Evolutionary conservation across 2,329 filamentous ascomycete species (phyloP), one percentile per base, ranked within the genome.

Genomic region (Ascochyta pisi): DNA sequence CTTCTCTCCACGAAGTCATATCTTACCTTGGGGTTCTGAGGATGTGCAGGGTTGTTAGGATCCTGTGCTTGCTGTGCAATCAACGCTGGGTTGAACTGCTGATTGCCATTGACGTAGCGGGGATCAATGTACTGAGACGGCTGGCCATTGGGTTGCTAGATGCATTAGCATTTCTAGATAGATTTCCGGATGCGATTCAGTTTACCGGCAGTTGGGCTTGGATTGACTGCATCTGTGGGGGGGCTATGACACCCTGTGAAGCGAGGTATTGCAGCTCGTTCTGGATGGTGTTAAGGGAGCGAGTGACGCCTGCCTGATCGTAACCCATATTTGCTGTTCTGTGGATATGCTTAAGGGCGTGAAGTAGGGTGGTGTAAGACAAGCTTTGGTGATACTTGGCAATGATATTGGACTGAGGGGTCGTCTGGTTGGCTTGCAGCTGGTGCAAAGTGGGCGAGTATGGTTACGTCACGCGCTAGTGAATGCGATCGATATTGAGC

Each of bases 31-130:
- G 62, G 58, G 55, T 66, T 58, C 10, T 45, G 26, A 2, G 60
- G 62, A 50, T 66, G 54, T 15, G 64, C 64, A 27, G 60, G 64
- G 35, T 66, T 56, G 9, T 42, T 57, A 9, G 64, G 62, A 45
- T 65, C 62, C 44, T 66, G 64, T 3, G 62, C 62, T 46, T 63
- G 64, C 38, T 66, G 58, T 16, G 64, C 62, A 6, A 64, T 59
- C 13, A 63, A 24, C 4, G 58, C 54, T 3, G 62, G 64, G 19
- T 66, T 66, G 26, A 66, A 65, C 10, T 59, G 58, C 35, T 64
- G 58, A 0, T 48, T 54, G 5, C 58, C 62, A 13, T 38, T 39
- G 3, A 62, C 62, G 9, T 61, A 64, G 19, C 52, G 52, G 1
- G 62, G 54, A 22, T 66, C 62, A 3, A 61, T 55, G 38, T 64